Base-by-base conservation (phyloP, 306 rosid species). In the Lagenaria siceraria region DNA sequence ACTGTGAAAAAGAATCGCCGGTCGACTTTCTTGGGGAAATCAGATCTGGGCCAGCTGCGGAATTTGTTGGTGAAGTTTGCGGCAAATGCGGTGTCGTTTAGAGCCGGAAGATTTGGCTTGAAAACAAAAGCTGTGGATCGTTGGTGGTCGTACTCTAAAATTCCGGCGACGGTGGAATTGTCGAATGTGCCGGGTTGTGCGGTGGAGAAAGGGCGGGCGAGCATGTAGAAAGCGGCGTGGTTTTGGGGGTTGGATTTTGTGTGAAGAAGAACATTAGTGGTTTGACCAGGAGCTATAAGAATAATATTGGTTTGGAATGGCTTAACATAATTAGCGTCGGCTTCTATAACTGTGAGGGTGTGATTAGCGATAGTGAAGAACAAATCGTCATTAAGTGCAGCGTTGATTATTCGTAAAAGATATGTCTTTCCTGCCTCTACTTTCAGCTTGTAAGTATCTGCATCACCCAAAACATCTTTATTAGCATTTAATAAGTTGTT, bases 341-440 rank as follows among this genome's bases (percentile, higher is more conserved):
- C 88, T 36, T 86, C 95, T 1, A 91, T 89, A 0, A 88, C 87
- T 52, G 66, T 85, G 53, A 91, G 86, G 10, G 83, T 87, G 74
- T 91, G 95, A 38, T 88, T 88, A 56, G 95, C 92, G 19, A 91
- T 84, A 87, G 90, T 87, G 80, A 89, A 88, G 82, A 91, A 91
- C 10, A 88, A 84, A 65, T 89, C 90, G 1, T 86, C 89, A 38
- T 91, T 85, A 87, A 1, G 88, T 83, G 70, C 85, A 8, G 42
- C 42, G 42, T 6, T 38, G 9, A 38, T 38, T 38, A 33, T 33
- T 33, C 36, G 36, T 33, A 33, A 33, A 33, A 33, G 36, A 33
- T 33, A 33, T 4, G 36, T 33, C 36, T 33, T 89, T 56, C 92
- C 89, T 0, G 78, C 74, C 80, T 85, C 81, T 43, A 88, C 95